Conservation (phyloP, 2,329 filamentous ascomycete species). For the Alternaria sp. region DNA sequence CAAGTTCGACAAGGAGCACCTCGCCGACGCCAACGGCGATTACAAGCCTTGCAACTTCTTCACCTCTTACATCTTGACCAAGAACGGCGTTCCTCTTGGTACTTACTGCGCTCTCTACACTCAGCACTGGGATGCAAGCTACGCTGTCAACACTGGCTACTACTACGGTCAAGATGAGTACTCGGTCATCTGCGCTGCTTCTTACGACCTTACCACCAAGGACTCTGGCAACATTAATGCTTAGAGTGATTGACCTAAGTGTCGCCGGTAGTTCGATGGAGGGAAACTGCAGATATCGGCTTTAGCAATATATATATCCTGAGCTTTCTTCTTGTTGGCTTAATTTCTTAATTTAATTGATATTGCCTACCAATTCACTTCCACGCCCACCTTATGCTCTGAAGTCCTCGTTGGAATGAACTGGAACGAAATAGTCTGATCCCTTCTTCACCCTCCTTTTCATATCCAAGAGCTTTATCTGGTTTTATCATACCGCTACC, state of each 20-base stretch:
- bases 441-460: background rate
- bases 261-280: background rate
- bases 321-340: background rate
- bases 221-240: slow-evolving; percentile 14
- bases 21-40: slow-evolving; percentile 34
- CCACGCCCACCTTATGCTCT: background rate
- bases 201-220: slow-evolving; percentile 6
- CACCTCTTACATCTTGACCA: slow-evolving; percentile 50
- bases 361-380: background rate
- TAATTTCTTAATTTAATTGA: background rate
- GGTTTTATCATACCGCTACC: background rate
- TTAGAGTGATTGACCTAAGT: background rate
- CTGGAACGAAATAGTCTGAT: background rate
- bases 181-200: slow-evolving; percentile 15
- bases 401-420: background rate
- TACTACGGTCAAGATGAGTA: slow-evolving; percentile 18
- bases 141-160: slow-evolving; percentile 39
- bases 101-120: slow-evolving; percentile 48
- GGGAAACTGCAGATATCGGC: background rate
- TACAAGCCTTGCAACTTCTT: slow-evolving; percentile 52
- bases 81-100: slow-evolving; percentile 48
- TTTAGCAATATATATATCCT: background rate
- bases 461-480: background rate
- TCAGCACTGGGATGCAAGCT: slow-evolving; percentile 20
- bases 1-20: slow-evolving; percentile 42